Conservation (phyloP, 495 filamentous ascomycete genomes). For the Xylaria intraflava region DNA sequence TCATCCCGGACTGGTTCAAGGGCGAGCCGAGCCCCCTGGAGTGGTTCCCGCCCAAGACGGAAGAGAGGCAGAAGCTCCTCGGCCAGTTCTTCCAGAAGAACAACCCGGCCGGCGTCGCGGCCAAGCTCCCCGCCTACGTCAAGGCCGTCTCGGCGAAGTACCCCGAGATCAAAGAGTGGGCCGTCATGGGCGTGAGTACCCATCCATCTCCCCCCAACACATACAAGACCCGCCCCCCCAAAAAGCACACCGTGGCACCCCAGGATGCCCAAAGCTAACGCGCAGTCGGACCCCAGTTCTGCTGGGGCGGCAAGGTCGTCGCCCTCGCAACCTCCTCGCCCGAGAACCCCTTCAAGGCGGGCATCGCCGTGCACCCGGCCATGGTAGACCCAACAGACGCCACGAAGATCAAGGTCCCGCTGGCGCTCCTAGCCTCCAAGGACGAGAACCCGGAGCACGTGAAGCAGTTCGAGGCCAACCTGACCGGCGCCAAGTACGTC, state of each 20-base stretch:
- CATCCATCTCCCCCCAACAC: background rate
- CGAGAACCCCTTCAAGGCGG: slow-evolving; percentile 61
- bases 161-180: slow-evolving; percentile 67
- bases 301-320: slow-evolving; percentile 84
- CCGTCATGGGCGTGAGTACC: slow-evolving; percentile 60
- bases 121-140: slow-evolving; percentile 57
- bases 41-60: slow-evolving; percentile 68
- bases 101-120: slow-evolving; percentile 55
- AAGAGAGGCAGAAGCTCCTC: slow-evolving; percentile 72
- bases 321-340: slow-evolving; percentile 51
- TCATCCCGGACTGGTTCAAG: slow-evolving; percentile 65
- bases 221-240: background rate
- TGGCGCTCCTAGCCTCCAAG: slow-evolving; percentile 59
- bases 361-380: slow-evolving; percentile 71
- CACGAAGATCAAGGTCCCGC: slow-evolving; percentile 54
- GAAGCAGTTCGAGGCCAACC: slow-evolving; percentile 58
- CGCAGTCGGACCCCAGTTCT: too few relatives aligned
- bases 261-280: too few relatives aligned
- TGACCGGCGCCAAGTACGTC: slow-evolving; percentile 63
- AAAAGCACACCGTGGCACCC: background rate
- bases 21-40: slow-evolving; percentile 50
- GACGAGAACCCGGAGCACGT: slow-evolving; percentile 64
- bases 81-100: slow-evolving; percentile 68
- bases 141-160: slow-evolving; percentile 48
- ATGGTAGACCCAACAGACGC: slow-evolving; percentile 80